Evolutionary conservation across 2,329 filamentous ascomycete genomes (phyloP).

Genomic region (Purpureocillium lavendulum): DNA sequence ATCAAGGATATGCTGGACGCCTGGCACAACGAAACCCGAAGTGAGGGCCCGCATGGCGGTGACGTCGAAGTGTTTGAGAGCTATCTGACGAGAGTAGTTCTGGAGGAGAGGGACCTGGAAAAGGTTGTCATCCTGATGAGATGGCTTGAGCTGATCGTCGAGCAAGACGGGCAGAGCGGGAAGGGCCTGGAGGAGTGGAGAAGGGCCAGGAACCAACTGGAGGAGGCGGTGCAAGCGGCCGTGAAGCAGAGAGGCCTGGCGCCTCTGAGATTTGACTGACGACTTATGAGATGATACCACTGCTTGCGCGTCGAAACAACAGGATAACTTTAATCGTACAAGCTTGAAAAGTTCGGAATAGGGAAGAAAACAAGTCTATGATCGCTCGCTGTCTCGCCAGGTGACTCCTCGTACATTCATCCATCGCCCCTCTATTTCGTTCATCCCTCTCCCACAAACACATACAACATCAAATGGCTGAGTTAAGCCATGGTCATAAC

Average conservation of each 20-base stretch:
- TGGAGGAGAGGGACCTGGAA: slow-evolving; percentile 67
- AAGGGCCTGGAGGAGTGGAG: slow-evolving; percentile 37
- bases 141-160: slow-evolving; percentile 56
- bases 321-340: too few relatives aligned
- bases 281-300: background rate
- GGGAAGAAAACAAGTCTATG: too few relatives aligned
- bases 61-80: slow-evolving; percentile 68
- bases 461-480: too few relatives aligned
- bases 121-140: slow-evolving; percentile 64
- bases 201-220: slow-evolving; percentile 32
- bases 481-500: too few relatives aligned
- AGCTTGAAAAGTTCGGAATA: too few relatives aligned
- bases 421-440: background rate
- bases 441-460: too few relatives aligned
- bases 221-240: slow-evolving; percentile 44
- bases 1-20: slow-evolving; percentile 65
- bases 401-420: background rate
- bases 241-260: slow-evolving; percentile 48
- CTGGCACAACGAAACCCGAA: slow-evolving; percentile 67
- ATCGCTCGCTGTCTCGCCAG: too few relatives aligned
- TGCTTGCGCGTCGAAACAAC: too few relatives aligned
- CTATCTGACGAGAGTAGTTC: slow-evolving; percentile 65
- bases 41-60: slow-evolving; percentile 67
- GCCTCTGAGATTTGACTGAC: slow-evolving; percentile 28
- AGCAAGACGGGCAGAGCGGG: slow-evolving; percentile 31